Percentiles rank a stretch among this genome's conserved stretches.
phyloP scores from a whole-genome alignment of 2,329 filamentous ascomycete species.

The Chaetomiaceae sp. region DNA sequence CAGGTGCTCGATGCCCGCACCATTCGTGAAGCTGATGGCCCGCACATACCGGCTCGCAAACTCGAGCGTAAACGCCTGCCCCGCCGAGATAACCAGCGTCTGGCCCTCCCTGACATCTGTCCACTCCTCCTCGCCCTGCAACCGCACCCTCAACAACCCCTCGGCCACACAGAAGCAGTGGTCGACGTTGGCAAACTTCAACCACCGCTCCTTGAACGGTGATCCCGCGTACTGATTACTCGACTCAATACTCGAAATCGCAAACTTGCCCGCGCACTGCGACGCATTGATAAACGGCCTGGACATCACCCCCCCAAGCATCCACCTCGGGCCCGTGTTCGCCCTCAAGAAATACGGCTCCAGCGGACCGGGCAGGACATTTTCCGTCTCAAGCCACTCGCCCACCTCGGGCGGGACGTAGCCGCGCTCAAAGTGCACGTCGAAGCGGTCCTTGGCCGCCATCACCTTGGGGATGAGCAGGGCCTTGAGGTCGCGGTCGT shows the following conservation, averaged over 20 bases:
- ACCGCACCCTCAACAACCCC: slow-evolving; percentile 39
- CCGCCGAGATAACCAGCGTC: slow-evolving; percentile 45
- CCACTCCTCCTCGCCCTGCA: slow-evolving; percentile 34
- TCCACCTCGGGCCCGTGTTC: slow-evolving; percentile 45
- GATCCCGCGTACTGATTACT: slow-evolving; percentile 35
- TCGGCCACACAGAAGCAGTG: slow-evolving; percentile 50
- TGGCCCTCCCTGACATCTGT: slow-evolving; percentile 42
- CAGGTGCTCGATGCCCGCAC: slow-evolving; percentile 45
- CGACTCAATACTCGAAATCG: slow-evolving; percentile 50
- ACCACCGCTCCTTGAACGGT: slow-evolving; percentile 30
- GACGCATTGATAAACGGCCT: slow-evolving; percentile 45
- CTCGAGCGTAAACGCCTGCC: slow-evolving; percentile 40
- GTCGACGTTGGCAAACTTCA: slow-evolving; percentile 45
- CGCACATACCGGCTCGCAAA: slow-evolving; percentile 45
- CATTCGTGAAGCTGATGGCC: slow-evolving; percentile 45
- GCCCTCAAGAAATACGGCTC: slow-evolving; percentile 49
- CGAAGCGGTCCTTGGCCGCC: slow-evolving; percentile 49
- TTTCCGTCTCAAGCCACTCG: slow-evolving; percentile 41
- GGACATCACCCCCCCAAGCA: slow-evolving; percentile 42
- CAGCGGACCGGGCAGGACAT: slow-evolving; percentile 34
- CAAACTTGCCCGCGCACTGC: slow-evolving; percentile 46
- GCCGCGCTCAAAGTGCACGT: slow-evolving; percentile 46
- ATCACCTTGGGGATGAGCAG: slow-evolving; percentile 52
- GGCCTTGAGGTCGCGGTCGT: slow-evolving; percentile 47
- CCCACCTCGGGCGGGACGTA: slow-evolving; percentile 38